These are phyloP conservation scores for Selaginella tamariscina DNA, from an alignment of 75 land plant species.

Conservation along the genomic window DNA sequence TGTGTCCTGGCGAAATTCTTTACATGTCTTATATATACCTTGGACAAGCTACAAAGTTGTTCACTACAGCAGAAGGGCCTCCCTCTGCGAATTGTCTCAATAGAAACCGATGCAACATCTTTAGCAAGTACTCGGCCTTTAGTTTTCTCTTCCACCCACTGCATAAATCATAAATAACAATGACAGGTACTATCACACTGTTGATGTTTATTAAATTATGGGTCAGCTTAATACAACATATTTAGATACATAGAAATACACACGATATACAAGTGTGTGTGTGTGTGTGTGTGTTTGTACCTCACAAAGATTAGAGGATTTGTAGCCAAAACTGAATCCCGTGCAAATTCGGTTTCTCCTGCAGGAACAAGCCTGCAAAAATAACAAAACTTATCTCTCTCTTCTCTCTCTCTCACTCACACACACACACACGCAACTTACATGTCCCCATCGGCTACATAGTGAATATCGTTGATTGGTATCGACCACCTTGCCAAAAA, in stretches of 20 bases:
- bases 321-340: conserved; percentile 92
- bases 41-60: conserved; percentile 48
- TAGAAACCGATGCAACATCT: conserved; percentile 65
- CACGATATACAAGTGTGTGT: too few relatives aligned
- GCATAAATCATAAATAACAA: conserved; percentile 15
- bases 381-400: too few relatives aligned
- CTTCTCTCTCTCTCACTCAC: too few relatives aligned
- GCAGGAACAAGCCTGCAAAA: conserved; percentile 80
- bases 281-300: too few relatives aligned
- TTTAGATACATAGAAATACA: too few relatives aligned
- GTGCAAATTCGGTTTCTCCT: conserved; percentile 89
- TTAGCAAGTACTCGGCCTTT: conserved; percentile 45
- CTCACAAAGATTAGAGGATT: conserved; percentile 81
- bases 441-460: conserved; percentile 93
- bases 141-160: conserved; percentile 99
- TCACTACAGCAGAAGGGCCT: conserved; percentile 85
- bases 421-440: conserved; percentile 16
- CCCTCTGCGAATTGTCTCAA: conserved; percentile 61
- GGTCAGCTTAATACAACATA: too few relatives aligned
- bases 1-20: too few relatives aligned
- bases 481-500: conserved; percentile 95
- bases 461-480: conserved; percentile 85
- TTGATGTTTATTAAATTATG: too few relatives aligned
- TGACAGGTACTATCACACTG: too few relatives aligned
- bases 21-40: too few relatives aligned